A percentile compares a stretch with the other conserved stretches of the same genome.
Conservation (phyloP, 257 asterid genomes). For the Petrea volubilis region DNA sequence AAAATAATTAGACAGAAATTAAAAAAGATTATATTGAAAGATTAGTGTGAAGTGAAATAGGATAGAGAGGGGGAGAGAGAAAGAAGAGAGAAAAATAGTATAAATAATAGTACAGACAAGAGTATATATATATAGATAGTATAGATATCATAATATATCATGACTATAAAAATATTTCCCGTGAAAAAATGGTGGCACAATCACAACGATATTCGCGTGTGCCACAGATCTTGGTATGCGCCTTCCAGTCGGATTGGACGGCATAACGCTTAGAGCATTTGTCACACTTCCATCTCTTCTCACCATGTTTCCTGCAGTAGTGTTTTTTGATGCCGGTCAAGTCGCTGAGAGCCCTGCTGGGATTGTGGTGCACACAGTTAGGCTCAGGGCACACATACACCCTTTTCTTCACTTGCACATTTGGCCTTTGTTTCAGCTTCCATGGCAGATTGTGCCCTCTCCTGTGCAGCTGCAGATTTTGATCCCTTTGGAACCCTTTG, state of each 20-base stretch:
- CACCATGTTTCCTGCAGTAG: slow-evolving; percentile 68
- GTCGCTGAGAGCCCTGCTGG: slow-evolving; percentile 61
- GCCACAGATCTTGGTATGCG: slow-evolving; percentile 68
- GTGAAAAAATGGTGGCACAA: slow-evolving; percentile 58
- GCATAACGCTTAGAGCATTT: slow-evolving; percentile 68
- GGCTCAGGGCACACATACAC: slow-evolving; percentile 68
- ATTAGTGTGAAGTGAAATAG: no score
- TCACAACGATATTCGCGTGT: slow-evolving; percentile 67
- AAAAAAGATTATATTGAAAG: no score
- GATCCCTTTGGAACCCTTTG: slow-evolving; percentile 74
- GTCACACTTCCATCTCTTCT: slow-evolving; percentile 69
- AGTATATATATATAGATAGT: no score
- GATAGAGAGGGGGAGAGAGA: no score
- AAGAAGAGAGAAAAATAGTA: no score
- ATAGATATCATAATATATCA: no score
- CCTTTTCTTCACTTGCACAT: slow-evolving; percentile 46
- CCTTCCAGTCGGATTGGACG: slow-evolving; percentile 76
- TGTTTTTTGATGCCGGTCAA: slow-evolving; percentile 73
- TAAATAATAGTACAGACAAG: no score
- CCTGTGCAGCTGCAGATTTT: slow-evolving; percentile 71
- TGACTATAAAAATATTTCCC: no score
- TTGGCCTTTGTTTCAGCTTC: slow-evolving; percentile 61
- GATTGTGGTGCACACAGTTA: slow-evolving; percentile 60
- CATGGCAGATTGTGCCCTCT: slow-evolving; percentile 79
- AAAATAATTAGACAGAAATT: no score